These are phyloP conservation scores for Rauvolfia tetraphylla DNA, from an alignment of 257 asterid genomes.

Conservation along the genomic window DNA sequence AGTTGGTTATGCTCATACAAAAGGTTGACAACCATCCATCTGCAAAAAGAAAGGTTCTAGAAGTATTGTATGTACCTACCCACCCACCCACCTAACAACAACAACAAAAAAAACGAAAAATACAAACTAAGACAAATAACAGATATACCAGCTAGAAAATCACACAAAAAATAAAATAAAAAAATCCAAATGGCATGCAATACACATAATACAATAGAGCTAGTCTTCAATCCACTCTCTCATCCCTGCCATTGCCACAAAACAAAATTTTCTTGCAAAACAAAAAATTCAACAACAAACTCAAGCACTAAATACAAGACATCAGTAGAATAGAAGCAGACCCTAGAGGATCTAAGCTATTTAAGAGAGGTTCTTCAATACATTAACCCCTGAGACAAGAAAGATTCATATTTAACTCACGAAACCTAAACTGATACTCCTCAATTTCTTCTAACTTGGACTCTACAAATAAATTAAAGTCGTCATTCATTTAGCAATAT, in stretches of 20 bases:
- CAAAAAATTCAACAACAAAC: too few relatives aligned
- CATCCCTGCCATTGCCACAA: background rate
- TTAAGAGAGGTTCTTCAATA: too few relatives aligned
- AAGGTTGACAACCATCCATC: background rate
- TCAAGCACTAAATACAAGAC: background rate
- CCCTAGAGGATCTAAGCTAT: too few relatives aligned
- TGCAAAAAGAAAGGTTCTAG: background rate
- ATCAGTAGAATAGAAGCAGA: background rate
- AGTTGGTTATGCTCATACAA: background rate
- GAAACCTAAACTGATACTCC: background rate
- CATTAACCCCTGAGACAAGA: too few relatives aligned
- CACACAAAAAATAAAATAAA: background rate
- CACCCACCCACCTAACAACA: too few relatives aligned
- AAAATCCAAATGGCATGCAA: background rate
- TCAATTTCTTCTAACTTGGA: background rate
- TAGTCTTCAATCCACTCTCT: background rate
- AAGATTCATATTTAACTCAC: too few relatives aligned
- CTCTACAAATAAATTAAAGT: background rate
- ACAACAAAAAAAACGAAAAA: too few relatives aligned
- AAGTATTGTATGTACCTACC: too few relatives aligned
- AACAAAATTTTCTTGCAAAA: background rate
- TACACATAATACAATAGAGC: background rate
- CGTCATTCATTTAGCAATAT: background rate
- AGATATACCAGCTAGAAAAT: too few relatives aligned
- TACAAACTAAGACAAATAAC: too few relatives aligned